Conservation (phyloP, 805 yeast species). For the Candida fluviatilis region DNA sequence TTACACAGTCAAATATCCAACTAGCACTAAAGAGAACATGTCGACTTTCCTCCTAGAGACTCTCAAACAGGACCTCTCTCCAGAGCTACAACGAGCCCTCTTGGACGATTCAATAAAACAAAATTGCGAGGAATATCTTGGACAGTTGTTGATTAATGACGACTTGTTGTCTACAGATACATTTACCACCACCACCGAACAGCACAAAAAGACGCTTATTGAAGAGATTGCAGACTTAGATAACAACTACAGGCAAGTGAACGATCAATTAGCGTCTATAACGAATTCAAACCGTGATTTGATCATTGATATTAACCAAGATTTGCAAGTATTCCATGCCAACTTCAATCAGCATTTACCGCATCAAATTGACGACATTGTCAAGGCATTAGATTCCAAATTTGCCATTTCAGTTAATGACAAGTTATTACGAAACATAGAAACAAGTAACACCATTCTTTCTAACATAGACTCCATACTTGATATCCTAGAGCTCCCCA, state of each 20-base stretch:
- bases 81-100: conserved; percentile 16
- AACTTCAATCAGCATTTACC: conserved; percentile 17
- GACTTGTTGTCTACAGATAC: conserved; percentile 42
- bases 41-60: conserved; percentile 31
- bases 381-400: conserved; percentile 11
- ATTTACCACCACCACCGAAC: conserved; percentile 34
- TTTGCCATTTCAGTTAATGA: conserved; percentile 18
- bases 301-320: conserved; percentile 38
- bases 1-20: too few species aligned
- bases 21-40: too few species aligned
- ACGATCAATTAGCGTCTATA: conserved; percentile 40
- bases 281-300: conserved; percentile 41
- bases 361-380: conserved; percentile 10
- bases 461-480: conserved; percentile 66
- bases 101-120: conserved; percentile 15
- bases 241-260: conserved; percentile 46
- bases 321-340: conserved; percentile 27
- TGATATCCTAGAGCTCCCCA: conserved; percentile 80
- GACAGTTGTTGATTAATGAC: conserved; percentile 45
- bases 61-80: conserved; percentile 24
- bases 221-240: conserved; percentile 77
- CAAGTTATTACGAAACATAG: conserved; percentile 16
- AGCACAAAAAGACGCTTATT: conserved; percentile 37
- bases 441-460: conserved; percentile 35
- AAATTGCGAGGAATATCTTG: conserved; percentile 28